Base-by-base conservation (phyloP, 257 asterid species). In the Buddleja alternifolia region DNA sequence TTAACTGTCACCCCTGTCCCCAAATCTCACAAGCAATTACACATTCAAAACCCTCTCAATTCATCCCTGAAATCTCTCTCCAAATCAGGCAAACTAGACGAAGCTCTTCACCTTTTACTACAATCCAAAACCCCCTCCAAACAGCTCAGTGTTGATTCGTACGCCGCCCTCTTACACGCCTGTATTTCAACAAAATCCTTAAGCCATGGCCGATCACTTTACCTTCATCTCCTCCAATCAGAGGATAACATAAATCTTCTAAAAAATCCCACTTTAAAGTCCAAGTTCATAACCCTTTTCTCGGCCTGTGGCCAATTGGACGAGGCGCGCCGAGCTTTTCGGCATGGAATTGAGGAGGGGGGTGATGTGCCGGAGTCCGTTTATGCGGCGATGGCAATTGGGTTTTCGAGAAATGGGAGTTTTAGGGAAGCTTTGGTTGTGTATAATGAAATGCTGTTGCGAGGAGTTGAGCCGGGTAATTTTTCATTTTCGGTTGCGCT, bases 241-340 rank as follows among this genome's bases (percentile, higher is more conserved):
- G 42, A 70, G 40, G 73, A 77, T 6, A 59, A 52, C 40, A 57
- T 39, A 46, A 29, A 63, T 42, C 51, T 80, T 11, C 80, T 85
- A 52, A 76, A 56, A 12, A 64, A 68, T 45, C 83, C 81, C 73
- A 21, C 57, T 10, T 53, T 85, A 12, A 71, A 60, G 7, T 75
- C 88, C 57, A 85, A 82, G 67, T 80, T 85, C 46, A 75, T 82
- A 4, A 85, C 88, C 51, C 80, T 85, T 60, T 85, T 85, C 82
- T 80, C 86, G 4, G 78, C 71, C 50, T 80, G 83, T 57, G 83
- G 82, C 61, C 79, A 60, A 2, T 29, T 85, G 16, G 75, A 80
- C 25, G 86, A 82, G 61, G 84, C 86, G 9, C 76, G 70, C n/a
- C 73, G 83, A 9, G 74, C 77, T 58, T 82, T 82, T 3, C 70